phyloP scores from a whole-genome alignment of 805 yeast species.

The Debaryomyces hansenii region DNA sequence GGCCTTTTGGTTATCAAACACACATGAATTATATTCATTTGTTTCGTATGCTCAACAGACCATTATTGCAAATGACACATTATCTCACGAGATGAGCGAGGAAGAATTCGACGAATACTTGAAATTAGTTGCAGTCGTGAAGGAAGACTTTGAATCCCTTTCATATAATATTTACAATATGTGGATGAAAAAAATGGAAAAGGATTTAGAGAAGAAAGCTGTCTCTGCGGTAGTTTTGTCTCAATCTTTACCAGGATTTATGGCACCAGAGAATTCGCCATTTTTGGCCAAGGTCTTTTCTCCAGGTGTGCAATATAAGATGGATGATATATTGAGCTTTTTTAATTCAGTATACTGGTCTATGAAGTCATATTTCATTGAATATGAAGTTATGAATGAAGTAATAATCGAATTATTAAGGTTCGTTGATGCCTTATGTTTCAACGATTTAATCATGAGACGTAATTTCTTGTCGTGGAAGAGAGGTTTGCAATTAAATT shows the following conservation, averaged over 20 bases:
- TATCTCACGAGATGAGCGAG: constrained; percentile 81
- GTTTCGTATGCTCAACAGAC: constrained; percentile 92
- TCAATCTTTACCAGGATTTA: constrained; percentile 94
- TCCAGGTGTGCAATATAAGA: constrained; percentile 69
- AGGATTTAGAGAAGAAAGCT: constrained; percentile 84
- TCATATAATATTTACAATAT: constrained; percentile 92
- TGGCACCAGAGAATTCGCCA: constrained; percentile 80
- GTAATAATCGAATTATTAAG: constrained; percentile 80
- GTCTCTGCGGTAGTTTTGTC: constrained; percentile 94
- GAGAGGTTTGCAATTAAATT: constrained; percentile 94
- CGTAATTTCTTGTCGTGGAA: constrained; percentile 95
- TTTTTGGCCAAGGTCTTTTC: constrained; percentile 82
- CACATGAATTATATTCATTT: constrained; percentile 92
- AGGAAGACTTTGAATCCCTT: constrained; percentile 90
- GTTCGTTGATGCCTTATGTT: constrained; percentile 89
- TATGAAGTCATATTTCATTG: constrained; percentile 87
- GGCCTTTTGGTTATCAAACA: constrained; percentile 96
- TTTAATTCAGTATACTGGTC: constrained; percentile 92
- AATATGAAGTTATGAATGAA: constrained; percentile 77
- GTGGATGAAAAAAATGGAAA: constrained; percentile 96
- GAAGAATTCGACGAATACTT: constrained; percentile 88
- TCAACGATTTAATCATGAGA: constrained; percentile 93
- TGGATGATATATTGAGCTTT: constrained; percentile 91
- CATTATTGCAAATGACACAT: constrained; percentile 79
- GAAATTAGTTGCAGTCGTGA: constrained; percentile 83